A percentile compares a stretch with the other conserved stretches of the same genome.
These are phyloP conservation scores for Limonium bicolor DNA, from an alignment of 148 eudicot species.

Conservation along the genomic window DNA sequence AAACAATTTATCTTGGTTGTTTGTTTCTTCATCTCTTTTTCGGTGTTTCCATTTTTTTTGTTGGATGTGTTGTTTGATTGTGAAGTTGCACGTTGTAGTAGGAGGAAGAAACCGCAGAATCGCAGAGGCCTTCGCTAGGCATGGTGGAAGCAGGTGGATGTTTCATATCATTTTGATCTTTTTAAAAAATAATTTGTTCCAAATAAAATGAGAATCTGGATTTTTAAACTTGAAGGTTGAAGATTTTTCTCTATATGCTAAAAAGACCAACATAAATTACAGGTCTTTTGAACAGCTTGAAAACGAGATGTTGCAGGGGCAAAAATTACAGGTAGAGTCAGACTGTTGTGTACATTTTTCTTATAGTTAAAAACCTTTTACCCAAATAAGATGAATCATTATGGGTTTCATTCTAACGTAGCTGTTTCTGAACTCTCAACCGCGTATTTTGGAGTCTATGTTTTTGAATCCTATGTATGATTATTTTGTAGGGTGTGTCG, in stretches of 20 bases:
- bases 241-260: neutral
- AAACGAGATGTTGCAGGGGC: constrained; percentile 89
- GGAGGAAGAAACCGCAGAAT: constrained; percentile 95
- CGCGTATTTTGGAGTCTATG: neutral
- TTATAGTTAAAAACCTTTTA: neutral
- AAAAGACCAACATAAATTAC: no score
- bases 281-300: constrained; percentile 90
- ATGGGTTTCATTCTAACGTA: neutral
- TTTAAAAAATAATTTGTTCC: neutral
- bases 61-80: neutral
- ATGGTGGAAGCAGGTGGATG: constrained; percentile 78
- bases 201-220: neutral
- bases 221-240: neutral
- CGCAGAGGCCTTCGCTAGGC: constrained; percentile 84
- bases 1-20: neutral
- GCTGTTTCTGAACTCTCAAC: neutral
- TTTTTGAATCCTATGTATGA: constrained; percentile 3
- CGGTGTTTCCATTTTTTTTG: neutral
- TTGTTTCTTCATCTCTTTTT: neutral
- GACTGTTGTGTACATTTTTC: neutral
- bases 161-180: neutral
- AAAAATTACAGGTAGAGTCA: constrained; percentile 65
- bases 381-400: no score
- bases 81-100: constrained; percentile 26
- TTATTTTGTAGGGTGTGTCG: constrained; percentile 76